phyloP scores from a whole-genome alignment of 2,329 filamentous ascomycete genomes.

The Sphaerulina vaccinii region DNA sequence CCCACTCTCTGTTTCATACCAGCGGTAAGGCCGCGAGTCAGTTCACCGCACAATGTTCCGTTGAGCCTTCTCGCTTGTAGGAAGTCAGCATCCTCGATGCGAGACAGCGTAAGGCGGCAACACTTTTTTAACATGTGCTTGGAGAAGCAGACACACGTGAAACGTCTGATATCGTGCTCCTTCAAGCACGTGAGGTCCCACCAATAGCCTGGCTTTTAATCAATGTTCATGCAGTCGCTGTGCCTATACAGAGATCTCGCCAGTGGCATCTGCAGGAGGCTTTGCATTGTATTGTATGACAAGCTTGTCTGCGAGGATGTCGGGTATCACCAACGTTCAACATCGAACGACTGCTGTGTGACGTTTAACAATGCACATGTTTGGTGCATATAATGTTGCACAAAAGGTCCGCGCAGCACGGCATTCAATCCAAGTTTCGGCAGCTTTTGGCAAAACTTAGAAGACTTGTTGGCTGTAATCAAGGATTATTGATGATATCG shows the following conservation, averaged over 20 bases:
- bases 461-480: no score
- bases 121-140: neutral
- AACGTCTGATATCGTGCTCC: neutral
- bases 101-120: neutral
- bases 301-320: neutral
- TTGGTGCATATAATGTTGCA: no score
- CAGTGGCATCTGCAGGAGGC: neutral
- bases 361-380: neutral
- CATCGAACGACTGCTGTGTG: neutral
- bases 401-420: no score
- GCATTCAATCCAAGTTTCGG: no score
- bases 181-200: neutral
- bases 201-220: neutral
- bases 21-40: slow-evolving; percentile 3
- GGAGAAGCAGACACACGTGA: no score
- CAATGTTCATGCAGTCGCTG: neutral
- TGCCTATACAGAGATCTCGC: neutral
- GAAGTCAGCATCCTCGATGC: neutral
- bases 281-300: neutral
- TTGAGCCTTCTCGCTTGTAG: neutral
- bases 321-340: neutral
- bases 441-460: neutral
- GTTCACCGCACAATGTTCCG: slow-evolving; percentile 8
- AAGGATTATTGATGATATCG: no score
- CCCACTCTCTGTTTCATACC: neutral